These are phyloP conservation scores for Hypoxylon lienhwacheense DNA, from an alignment of 495 filamentous ascomycete genomes.

Conservation along the genomic window DNA sequence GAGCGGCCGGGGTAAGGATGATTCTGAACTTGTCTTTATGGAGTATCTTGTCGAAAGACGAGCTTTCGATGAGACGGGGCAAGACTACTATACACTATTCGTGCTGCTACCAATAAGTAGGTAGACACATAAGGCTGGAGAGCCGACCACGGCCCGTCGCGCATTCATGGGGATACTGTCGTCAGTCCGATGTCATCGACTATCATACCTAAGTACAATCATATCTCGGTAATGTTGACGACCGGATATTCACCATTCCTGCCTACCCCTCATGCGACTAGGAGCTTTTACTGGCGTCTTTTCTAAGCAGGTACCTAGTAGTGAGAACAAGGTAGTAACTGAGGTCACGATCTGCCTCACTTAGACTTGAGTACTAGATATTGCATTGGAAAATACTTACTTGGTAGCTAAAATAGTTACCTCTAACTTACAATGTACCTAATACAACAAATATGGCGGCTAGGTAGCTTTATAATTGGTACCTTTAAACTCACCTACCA, in stretches of 20 bases:
- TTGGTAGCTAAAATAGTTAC: too few relatives aligned
- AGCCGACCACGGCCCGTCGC: not conserved
- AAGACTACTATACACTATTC: not conserved
- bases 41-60: too few relatives aligned
- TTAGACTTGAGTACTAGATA: too few relatives aligned
- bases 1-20: not conserved
- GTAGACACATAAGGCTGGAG: conserved; percentile 8
- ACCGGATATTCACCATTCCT: not conserved
- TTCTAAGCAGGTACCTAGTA: too few relatives aligned
- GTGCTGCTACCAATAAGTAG: not conserved
- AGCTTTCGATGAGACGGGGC: not conserved
- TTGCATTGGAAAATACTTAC: too few relatives aligned
- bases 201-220: not conserved
- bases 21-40: not conserved
- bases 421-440: too few relatives aligned
- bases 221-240: conserved; percentile 1
- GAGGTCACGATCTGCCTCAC: too few relatives aligned
- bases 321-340: too few relatives aligned
- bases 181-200: conserved; percentile 21
- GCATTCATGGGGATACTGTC: conserved; percentile 2
- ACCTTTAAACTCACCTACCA: too few relatives aligned
- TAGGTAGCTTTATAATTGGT: too few relatives aligned
- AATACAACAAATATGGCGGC: too few relatives aligned
- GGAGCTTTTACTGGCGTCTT: too few relatives aligned
- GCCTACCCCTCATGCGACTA: not conserved